phyloP scores from a whole-genome alignment of 352 stramenopile species.

The Phytophthora chlamydospora region DNA sequence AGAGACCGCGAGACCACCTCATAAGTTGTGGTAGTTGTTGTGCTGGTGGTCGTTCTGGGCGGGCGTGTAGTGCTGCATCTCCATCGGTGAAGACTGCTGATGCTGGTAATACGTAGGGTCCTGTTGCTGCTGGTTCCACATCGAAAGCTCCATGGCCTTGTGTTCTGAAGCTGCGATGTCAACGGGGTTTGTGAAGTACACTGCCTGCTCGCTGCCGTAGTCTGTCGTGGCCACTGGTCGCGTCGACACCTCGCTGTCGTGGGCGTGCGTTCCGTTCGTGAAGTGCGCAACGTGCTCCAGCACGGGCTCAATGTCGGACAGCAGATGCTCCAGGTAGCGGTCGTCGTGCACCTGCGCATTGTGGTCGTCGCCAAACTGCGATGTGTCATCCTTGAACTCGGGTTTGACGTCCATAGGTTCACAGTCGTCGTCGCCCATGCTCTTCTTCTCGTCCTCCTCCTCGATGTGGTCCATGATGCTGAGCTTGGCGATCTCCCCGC shows the following conservation, averaged over 20 bases:
- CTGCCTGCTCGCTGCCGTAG: slow-evolving; percentile 26
- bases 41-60: slow-evolving; percentile 17
- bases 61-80: slow-evolving; percentile 18
- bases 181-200: slow-evolving; percentile 26
- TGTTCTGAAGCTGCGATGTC: slow-evolving; percentile 24
- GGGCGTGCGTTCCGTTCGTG: slow-evolving; percentile 29
- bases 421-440: slow-evolving; percentile 21
- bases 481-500: slow-evolving; percentile 28
- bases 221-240: slow-evolving; percentile 28
- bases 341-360: slow-evolving; percentile 39
- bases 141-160: slow-evolving; percentile 33
- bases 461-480: slow-evolving; percentile 36
- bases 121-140: slow-evolving; percentile 31
- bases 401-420: slow-evolving; percentile 30
- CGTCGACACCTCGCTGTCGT: slow-evolving; percentile 9
- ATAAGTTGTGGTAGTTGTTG: slow-evolving; percentile 32
- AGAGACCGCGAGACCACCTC: slow-evolving; percentile 18
- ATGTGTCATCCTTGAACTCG: slow-evolving; percentile 17
- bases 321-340: slow-evolving; percentile 49
- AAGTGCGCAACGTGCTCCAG: slow-evolving; percentile 60
- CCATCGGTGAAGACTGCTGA: slow-evolving; percentile 16
- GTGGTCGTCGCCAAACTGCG: slow-evolving; percentile 19
- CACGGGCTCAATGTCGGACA: slow-evolving; percentile 57
- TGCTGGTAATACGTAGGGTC: slow-evolving; percentile 17
- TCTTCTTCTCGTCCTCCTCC: slow-evolving; percentile 31